These are phyloP conservation scores for Fusarium illudens DNA, from an alignment of 2,329 filamentous ascomycete genomes.

Conservation along the genomic window DNA sequence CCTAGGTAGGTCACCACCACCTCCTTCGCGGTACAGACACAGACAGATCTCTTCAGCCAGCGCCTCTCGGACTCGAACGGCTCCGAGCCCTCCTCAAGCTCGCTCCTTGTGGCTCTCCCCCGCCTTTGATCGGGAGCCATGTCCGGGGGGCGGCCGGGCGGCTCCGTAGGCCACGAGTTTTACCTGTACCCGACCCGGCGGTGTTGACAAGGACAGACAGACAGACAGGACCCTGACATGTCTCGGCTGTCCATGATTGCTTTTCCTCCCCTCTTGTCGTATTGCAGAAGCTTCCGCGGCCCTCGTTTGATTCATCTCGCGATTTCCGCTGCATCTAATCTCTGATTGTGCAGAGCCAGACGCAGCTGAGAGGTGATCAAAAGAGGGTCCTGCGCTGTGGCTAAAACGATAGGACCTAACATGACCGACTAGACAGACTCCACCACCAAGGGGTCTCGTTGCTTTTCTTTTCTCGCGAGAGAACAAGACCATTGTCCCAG, in stretches of 20 bases:
- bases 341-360: background rate
- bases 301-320: constrained; percentile 20
- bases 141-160: constrained; percentile 5
- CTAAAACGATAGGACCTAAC: constrained; percentile 10
- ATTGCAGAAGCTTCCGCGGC: constrained; percentile 13
- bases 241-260: constrained; percentile 11
- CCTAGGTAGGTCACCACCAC: background rate
- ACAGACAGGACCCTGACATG: constrained; percentile 3
- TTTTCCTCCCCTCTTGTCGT: constrained; percentile 4
- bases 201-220: background rate
- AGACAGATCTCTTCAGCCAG: constrained; percentile 7
- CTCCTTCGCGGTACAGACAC: background rate
- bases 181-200: background rate
- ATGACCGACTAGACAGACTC: constrained; percentile 8
- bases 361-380: constrained; percentile 29
- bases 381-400: constrained; percentile 12
- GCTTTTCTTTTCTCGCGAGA: constrained; percentile 31
- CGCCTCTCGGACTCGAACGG: constrained; percentile 11
- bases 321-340: constrained; percentile 14
- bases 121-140: background rate
- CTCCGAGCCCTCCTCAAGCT: constrained; percentile 15
- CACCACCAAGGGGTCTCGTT: constrained; percentile 10
- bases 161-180: constrained; percentile 7
- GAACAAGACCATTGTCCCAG: constrained; percentile 29
- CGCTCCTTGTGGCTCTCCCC: constrained; percentile 8